Evolutionary conservation across 1,284 basidiomycete genomes (phyloP), one percentile per base, ranked within the genome.

Genomic region (Crepidotus sp.): DNA sequence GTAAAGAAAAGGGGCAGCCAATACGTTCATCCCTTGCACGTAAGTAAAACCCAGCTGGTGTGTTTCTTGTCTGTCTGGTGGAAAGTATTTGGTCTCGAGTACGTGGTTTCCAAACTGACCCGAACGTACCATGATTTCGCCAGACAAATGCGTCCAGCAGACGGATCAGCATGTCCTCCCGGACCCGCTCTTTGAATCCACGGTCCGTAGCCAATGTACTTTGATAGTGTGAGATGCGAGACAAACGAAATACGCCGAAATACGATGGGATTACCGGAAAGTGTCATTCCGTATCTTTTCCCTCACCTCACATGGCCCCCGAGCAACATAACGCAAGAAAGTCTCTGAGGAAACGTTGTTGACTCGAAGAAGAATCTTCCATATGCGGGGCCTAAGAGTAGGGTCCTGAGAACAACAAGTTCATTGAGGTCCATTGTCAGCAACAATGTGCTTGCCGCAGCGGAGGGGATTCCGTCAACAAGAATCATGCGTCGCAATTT

Each of bases 11-110:
- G 95, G 95, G 0, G 95, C 95, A 13, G 93, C 91, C 24, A 98
- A 77, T 29, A 98, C 95, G 61, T 98, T 98, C 93, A 98, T 97
- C 26, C 94, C 94, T 64, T 96, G 94, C 8, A 97, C 92, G 58
- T 97, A 97, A 29, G 86, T 90, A 62, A 96, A 94, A 6, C 81
- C 83, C 14, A 89, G 72, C 42, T 80, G 79, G 8, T 82, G 73
- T 2, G 68, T 69, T 57, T 86, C 81, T 60, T 83, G 80, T 53
- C 77, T 70, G 57, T 87, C 84, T 87, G 54, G 10, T 36, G 14
- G 32, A n/a, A 34, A 2, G 46, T 15, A 27, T 37, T 14, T 36
- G 21, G 22, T 33, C 17, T 19, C 5, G 19, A 11, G 38, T 38
- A 36, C 32, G 26, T 24, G 21, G 25, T 27, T 15, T 27, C 15